phyloP scores from a whole-genome alignment of 768 basidiomycete species.

The Termitomyces sp. region DNA sequence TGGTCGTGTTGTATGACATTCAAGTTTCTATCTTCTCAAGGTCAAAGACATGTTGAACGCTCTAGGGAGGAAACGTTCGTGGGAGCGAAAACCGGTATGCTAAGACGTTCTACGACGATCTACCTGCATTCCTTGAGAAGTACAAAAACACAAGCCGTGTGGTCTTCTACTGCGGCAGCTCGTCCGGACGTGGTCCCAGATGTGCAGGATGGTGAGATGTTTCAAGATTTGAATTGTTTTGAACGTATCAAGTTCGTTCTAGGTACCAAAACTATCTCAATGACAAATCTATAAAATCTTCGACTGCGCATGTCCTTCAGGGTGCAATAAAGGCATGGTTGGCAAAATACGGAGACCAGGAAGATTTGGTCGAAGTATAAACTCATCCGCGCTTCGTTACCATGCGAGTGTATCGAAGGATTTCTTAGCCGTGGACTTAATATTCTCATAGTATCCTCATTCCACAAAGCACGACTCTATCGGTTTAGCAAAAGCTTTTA shows the following conservation, averaged over 20 bases:
- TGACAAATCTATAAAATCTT: conserved; percentile 19
- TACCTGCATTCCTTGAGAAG: conserved; percentile 34
- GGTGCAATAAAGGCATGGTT: conserved; percentile 43
- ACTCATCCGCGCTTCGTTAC: not conserved
- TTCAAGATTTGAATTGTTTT: not conserved
- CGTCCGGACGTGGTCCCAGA: conserved; percentile 45
- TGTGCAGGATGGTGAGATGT: conserved; percentile 47
- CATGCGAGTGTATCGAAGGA: not conserved
- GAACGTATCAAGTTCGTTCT: not conserved
- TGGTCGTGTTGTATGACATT: conserved; percentile 36
- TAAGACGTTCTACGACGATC: conserved; percentile 43
- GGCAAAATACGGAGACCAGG: conserved; percentile 23
- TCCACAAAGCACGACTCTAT: not conserved
- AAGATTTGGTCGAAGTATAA: conserved; percentile 23
- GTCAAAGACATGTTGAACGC: not conserved
- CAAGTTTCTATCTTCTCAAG: not conserved
- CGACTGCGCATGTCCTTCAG: conserved; percentile 34
- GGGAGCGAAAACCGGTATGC: conserved; percentile 45
- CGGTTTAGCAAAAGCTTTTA: not conserved
- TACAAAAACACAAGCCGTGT: conserved; percentile 35
- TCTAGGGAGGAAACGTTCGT: conserved; percentile 47
- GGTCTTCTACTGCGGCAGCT: conserved; percentile 52
- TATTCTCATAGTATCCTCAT: too few species aligned
- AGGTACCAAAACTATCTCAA: conserved; percentile 51
- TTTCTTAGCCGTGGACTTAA: too few species aligned